phyloP scores from a whole-genome alignment of 805 yeast genomes.

The Ogataea pignaliae region DNA sequence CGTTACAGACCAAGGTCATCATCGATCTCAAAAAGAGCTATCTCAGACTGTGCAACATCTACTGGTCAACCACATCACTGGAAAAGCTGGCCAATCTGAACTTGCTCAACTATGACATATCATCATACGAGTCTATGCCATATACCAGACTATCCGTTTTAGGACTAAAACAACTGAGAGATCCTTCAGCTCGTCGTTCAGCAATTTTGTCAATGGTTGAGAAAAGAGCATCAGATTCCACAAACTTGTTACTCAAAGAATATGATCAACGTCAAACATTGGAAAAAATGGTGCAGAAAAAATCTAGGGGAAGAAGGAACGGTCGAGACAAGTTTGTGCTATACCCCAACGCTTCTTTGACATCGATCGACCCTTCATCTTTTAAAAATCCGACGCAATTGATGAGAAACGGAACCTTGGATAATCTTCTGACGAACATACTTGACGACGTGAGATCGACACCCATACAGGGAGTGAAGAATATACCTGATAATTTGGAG shows the following conservation, averaged over 20 bases:
- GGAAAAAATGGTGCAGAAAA: slow-evolving; percentile 1
- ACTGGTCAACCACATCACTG: slow-evolving; percentile 28
- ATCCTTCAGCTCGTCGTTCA: slow-evolving; percentile 39
- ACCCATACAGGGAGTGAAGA: slow-evolving; percentile 31
- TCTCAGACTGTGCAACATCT: slow-evolving; percentile 26
- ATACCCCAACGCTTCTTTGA: slow-evolving; percentile 32
- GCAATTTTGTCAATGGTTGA: slow-evolving; percentile 33
- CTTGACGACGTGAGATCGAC: slow-evolving; percentile 27
- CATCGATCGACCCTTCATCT: slow-evolving; percentile 19
- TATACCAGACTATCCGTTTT: slow-evolving; percentile 32
- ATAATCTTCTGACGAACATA: slow-evolving; percentile 23
- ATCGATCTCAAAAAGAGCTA: slow-evolving; percentile 32
- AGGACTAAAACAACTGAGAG: slow-evolving; percentile 34
- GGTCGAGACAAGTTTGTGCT: slow-evolving; percentile 21
- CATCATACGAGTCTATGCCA: slow-evolving; percentile 25
- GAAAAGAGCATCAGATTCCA: slow-evolving; percentile 20
- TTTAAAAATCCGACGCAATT: background rate
- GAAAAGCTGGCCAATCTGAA: slow-evolving; percentile 18
- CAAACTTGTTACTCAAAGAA: slow-evolving; percentile 19
- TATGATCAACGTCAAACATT: slow-evolving; percentile 10
- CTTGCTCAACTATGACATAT: slow-evolving; percentile 18
- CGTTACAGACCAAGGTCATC: slow-evolving; percentile 25
- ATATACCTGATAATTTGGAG: slow-evolving; percentile 12
- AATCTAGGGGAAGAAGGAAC: background rate
- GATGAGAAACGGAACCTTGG: slow-evolving; percentile 14